These are phyloP conservation scores for Ceratocystis huliohia DNA, from an alignment of 2,329 filamentous ascomycete species.

Conservation along the genomic window DNA sequence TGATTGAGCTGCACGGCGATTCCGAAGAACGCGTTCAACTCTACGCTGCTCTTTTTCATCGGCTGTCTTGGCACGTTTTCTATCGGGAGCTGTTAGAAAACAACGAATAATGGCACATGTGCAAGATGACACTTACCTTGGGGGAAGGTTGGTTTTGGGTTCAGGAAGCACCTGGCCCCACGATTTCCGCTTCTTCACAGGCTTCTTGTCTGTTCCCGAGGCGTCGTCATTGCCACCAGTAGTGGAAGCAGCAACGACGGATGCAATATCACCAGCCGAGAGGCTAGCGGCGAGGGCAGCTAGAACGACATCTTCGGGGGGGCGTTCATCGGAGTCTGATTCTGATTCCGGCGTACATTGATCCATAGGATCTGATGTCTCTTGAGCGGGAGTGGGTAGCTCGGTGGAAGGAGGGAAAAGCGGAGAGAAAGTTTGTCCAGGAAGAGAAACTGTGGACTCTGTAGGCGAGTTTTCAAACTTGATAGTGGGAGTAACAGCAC, in stretches of 20 bases:
- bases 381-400: constrained; percentile 23
- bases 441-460: constrained; percentile 42
- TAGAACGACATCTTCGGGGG: constrained; percentile 24
- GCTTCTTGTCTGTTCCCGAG: constrained; percentile 49
- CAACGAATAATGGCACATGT: background rate
- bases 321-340: constrained; percentile 24
- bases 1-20: constrained; percentile 90
- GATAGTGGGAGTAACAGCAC: constrained; percentile 28
- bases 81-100: constrained; percentile 26
- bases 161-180: constrained; percentile 96
- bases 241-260: constrained; percentile 19
- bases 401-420: constrained; percentile 34
- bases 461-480: constrained; percentile 43
- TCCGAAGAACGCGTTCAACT: constrained; percentile 92
- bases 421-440: constrained; percentile 37
- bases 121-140: constrained; percentile 45
- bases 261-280: constrained; percentile 16
- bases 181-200: constrained; percentile 87
- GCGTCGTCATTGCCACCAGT: constrained; percentile 22
- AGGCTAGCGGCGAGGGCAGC: constrained; percentile 22
- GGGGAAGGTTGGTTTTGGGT: constrained; percentile 90
- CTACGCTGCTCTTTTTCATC: constrained; percentile 98
- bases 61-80: constrained; percentile 95
- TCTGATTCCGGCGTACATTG: constrained; percentile 38
- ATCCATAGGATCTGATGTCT: constrained; percentile 36